Evolutionary conservation across 1,139 yeast species (phyloP).

Genomic region (Candida sp.): DNA sequence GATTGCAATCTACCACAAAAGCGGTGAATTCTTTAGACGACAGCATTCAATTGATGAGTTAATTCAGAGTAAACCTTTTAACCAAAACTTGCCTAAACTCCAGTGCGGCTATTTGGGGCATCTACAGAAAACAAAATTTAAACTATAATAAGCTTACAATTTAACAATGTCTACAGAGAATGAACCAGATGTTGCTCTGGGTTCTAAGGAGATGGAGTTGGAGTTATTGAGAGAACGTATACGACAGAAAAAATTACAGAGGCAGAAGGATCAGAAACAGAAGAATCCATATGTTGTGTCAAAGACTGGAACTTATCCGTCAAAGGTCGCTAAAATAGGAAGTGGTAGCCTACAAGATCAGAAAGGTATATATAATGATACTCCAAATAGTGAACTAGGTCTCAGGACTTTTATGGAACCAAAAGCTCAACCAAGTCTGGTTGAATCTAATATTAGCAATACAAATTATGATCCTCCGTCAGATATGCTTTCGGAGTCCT

Average conservation of each 20-base stretch:
- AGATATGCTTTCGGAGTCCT: background rate
- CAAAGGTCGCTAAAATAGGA: background rate
- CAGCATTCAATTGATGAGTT: slow-evolving; percentile 2
- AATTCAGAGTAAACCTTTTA: too few relatives aligned
- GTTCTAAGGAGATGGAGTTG: slow-evolving; percentile 1
- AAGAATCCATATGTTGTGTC: background rate
- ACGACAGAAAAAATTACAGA: background rate
- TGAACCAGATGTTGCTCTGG: background rate
- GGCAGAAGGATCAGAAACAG: background rate
- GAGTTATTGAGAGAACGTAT: background rate
- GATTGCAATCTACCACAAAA: slow-evolving; percentile 52
- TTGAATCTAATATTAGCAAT: background rate
- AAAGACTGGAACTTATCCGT: background rate
- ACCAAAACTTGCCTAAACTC: too few relatives aligned
- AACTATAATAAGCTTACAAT: too few relatives aligned
- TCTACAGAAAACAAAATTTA: background rate
- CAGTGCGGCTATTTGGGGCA: background rate
- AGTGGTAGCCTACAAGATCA: background rate
- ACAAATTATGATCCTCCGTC: background rate
- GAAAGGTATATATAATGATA: background rate
- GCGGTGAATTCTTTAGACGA: slow-evolving; percentile 42
- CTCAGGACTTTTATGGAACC: background rate
- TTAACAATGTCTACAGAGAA: background rate
- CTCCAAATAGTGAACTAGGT: background rate
- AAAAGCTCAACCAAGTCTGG: background rate